Evolutionary conservation across 768 basidiomycete genomes (phyloP).

Genomic region (Rhodocollybia butyracea): DNA sequence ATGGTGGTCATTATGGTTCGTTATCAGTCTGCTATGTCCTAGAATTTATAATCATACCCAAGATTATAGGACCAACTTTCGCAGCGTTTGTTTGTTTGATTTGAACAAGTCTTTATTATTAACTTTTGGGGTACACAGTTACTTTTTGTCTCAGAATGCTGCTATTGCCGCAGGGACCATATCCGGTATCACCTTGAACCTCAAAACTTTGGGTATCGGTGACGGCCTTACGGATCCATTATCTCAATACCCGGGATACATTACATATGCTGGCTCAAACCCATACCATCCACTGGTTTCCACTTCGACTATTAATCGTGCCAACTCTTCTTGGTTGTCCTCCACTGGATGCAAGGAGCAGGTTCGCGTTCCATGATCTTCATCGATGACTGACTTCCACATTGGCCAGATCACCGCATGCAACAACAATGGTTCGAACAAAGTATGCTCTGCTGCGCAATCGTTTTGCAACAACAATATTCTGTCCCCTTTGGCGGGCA

Average conservation of each 20-base stretch:
- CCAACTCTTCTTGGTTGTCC: conserved; percentile 39
- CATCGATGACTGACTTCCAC: neutral
- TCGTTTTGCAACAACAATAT: conserved; percentile 56
- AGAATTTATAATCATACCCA: no score
- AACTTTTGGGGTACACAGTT: conserved; percentile 27
- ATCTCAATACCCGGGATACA: conserved; percentile 55
- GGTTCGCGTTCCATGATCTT: conserved; percentile 25
- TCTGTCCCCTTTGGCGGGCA: conserved; percentile 49
- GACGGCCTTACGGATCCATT: conserved; percentile 55
- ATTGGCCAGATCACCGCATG: conserved; percentile 48
- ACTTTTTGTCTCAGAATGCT: conserved; percentile 58
- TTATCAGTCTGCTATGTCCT: no score
- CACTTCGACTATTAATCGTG: conserved; percentile 33
- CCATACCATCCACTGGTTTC: conserved; percentile 56
- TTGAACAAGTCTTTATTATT: neutral
- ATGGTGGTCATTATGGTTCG: conserved; percentile 74
- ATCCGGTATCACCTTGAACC: conserved; percentile 47
- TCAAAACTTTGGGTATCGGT: conserved; percentile 62
- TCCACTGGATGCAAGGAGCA: conserved; percentile 47
- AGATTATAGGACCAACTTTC: conserved; percentile 63
- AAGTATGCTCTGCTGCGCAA: conserved; percentile 55
- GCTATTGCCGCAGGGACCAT: conserved; percentile 47
- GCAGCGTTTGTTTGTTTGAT: conserved; percentile 39
- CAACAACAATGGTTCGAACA: conserved; percentile 43
- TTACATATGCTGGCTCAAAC: conserved; percentile 52